A percentile compares a stretch with the other conserved stretches of the same genome.
Evolutionary conservation across 257 asterid genomes (phyloP).

Genomic region (Solanum infundibuliforme): DNA sequence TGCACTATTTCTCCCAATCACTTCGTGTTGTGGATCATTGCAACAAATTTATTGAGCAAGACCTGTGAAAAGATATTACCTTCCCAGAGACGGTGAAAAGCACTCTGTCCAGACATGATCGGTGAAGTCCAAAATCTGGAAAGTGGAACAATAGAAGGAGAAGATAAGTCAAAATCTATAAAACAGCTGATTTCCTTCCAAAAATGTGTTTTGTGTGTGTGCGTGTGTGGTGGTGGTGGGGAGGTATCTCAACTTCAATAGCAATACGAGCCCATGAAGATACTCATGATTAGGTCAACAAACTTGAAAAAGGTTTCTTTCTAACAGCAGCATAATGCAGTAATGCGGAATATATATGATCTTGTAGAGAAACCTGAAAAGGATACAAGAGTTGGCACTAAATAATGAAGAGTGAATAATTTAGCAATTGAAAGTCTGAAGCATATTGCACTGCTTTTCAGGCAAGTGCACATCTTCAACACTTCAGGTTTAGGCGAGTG

Average conservation of each 20-base stretch:
- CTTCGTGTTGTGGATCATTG: background rate
- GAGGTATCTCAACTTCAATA: background rate
- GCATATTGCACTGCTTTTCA: background rate
- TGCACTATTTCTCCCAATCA: slow-evolving; percentile 29
- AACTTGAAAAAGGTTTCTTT: background rate
- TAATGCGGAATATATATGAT: background rate
- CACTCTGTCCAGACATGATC: slow-evolving; percentile 99
- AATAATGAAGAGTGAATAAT: background rate
- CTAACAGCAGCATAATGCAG: background rate
- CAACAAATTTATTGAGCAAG: slow-evolving; percentile 5
- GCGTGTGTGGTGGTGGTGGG: background rate
- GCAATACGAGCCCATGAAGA: background rate
- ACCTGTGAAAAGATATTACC: slow-evolving; percentile 27
- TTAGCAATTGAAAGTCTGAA: background rate
- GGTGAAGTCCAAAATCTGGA: slow-evolving; percentile 75
- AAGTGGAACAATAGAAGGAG: slow-evolving; percentile 2
- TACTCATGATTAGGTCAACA: background rate
- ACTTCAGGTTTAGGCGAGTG: background rate
- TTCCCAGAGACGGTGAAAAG: slow-evolving; percentile 65
- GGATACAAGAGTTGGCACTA: background rate
- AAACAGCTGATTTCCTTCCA: background rate
- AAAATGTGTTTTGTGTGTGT: background rate
- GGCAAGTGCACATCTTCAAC: background rate
- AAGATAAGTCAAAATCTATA: background rate
- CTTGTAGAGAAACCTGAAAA: background rate